Percentiles rank a stretch among this genome's conserved stretches.
These are phyloP conservation scores for Artemisia annua DNA, from an alignment of 129 eudicot genomes.

Conservation along the genomic window DNA sequence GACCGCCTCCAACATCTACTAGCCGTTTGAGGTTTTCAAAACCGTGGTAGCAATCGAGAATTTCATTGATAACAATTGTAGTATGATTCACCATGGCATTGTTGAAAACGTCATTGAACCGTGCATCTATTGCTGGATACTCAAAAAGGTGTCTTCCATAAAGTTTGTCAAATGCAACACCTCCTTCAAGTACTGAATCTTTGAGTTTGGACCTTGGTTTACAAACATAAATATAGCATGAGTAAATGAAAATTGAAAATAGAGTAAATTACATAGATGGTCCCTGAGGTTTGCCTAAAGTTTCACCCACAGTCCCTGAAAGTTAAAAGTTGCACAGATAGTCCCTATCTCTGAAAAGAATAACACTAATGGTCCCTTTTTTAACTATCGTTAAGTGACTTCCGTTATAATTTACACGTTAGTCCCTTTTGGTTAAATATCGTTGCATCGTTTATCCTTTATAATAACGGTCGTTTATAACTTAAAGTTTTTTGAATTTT, in stretches of 20 bases:
- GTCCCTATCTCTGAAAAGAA: too few relatives aligned
- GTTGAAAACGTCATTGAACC: conserved; percentile 33
- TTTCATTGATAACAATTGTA: conserved; percentile 23
- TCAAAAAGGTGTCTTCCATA: conserved; percentile 19
- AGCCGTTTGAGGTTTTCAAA: conserved; percentile 24
- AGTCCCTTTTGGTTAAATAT: too few relatives aligned
- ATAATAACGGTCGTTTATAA: too few relatives aligned
- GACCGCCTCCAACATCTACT: conserved; percentile 46
- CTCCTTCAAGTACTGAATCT: conserved; percentile 1
- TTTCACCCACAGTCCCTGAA: too few relatives aligned
- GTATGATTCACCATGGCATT: conserved; percentile 33
- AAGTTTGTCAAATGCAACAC: conserved; percentile 16
- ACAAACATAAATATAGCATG: not conserved
- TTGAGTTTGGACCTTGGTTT: not conserved
- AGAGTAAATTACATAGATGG: too few relatives aligned
- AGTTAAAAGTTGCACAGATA: too few relatives aligned
- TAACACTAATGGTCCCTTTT: too few relatives aligned
- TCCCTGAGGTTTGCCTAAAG: too few relatives aligned
- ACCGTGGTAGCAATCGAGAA: conserved; percentile 32
- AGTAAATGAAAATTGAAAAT: not conserved
- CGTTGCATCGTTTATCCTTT: too few relatives aligned
- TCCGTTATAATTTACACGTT: too few relatives aligned
- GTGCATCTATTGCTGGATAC: conserved; percentile 9
- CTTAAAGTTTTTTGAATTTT: too few relatives aligned
- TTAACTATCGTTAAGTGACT: too few relatives aligned